A percentile compares a stretch with the other conserved stretches of the same genome.
Evolutionary conservation across 2,329 filamentous ascomycete genomes (phyloP).

Genomic region (Aspergillus flavus): DNA sequence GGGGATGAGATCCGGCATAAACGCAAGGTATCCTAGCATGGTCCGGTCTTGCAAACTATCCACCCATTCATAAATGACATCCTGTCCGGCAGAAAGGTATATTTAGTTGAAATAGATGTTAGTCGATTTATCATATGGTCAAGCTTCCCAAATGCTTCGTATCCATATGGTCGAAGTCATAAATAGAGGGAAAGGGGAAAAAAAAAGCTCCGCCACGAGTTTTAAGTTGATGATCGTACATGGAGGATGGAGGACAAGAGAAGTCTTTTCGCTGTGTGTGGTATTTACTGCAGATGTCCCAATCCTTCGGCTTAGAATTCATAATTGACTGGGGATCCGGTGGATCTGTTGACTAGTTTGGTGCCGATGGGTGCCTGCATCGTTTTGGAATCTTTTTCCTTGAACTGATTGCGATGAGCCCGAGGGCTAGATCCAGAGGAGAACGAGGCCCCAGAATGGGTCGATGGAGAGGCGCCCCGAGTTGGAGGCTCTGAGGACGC

Average conservation of each 20-base stretch:
- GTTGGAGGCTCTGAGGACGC: conserved; percentile 21
- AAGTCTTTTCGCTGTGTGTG: not conserved
- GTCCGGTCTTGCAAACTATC: not conserved
- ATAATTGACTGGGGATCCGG: conserved; percentile 18
- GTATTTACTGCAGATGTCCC: not conserved
- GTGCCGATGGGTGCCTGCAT: conserved; percentile 19
- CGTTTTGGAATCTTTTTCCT: conserved; percentile 10
- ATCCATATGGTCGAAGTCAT: not conserved
- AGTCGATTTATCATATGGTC: conserved; percentile 7
- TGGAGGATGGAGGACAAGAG: not conserved
- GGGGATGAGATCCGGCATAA: not conserved
- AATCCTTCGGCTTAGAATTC: conserved; percentile 15
- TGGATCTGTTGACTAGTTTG: conserved; percentile 16
- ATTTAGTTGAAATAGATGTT: conserved; percentile 5
- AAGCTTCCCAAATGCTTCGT: not conserved
- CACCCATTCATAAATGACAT: conserved; percentile 5
- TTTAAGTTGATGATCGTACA: not conserved
- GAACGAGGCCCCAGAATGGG: conserved; percentile 15
- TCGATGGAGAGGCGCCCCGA: conserved; percentile 23
- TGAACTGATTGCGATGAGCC: conserved; percentile 11
- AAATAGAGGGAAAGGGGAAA: conserved; percentile 6
- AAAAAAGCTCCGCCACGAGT: not conserved
- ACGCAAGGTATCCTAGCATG: not conserved
- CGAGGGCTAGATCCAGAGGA: conserved; percentile 23
- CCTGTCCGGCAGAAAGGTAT: not conserved